Evolutionary conservation across 176 grass and related monocot genomes (phyloP), one percentile per base, ranked within the genome.

Genomic region (Eragrostis curvula): DNA sequence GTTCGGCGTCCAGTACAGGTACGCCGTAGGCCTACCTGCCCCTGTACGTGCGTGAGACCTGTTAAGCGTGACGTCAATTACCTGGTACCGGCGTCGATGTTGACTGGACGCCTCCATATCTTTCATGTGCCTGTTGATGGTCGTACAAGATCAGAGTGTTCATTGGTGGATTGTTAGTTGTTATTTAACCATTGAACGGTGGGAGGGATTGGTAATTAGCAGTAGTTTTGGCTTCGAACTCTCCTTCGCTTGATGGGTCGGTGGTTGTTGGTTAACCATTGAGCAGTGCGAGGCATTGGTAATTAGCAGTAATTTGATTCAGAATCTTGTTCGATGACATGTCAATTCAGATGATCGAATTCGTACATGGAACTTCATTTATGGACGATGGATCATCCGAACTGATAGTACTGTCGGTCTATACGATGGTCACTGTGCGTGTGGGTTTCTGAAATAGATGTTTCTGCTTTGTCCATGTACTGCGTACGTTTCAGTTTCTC

Each of bases 1-100:
- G 86, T 28, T 96, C 43, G 96, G 96, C 32, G 96, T 99, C n/a
- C 96, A 99, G 85, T 99, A 91, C 91, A 99, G 96, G 96, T 97
- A 27, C 44, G n/a, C 24, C 7, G 27, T 78, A 11, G 2, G 29
- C 0, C 40, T n/a, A 3, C 46, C 3, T 36, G 4, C 32, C 2
- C 32, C 3, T 36, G 32, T 36, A 20, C 40, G 16, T 24, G 18
- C 12, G 15, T 18, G 11, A 3, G 30, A n/a, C 12, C 2, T 14
- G 25, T 48, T 8, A 23, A 57, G 55, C 55, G 55, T 57, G 55
- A 36, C 32, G 32, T 36, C 3, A 10, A 36, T 66, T 51, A 15
- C 48, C 25, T 30, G 20, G 27, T 17, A 30, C 32, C 32, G 32
- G 32, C 15, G 11, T 60, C 25, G 40, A 43, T 46, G 42, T 8